Base-by-base conservation (phyloP, 2,329 filamentous ascomycete species). In the Myriosclerotinia scirpicola region DNA sequence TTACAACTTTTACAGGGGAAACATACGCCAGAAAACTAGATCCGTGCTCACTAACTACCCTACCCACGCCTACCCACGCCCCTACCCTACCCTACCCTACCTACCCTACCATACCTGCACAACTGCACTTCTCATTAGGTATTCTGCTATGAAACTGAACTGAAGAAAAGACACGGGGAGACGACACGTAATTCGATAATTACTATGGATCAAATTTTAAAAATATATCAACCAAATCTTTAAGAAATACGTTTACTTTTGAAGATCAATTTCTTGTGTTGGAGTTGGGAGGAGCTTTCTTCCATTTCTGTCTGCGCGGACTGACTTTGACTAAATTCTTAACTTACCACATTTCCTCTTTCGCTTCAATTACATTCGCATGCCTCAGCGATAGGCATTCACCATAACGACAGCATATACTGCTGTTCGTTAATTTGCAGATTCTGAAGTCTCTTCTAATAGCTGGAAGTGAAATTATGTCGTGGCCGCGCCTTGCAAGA, bases 321-420 rank as follows among this genome's bases (percentile, higher is more conserved):
- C 30, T 15, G 44, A 14, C 30, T 15, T 40, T 30, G 50, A 46
- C 40, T 46, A 20, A 48, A 38, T 34, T 36, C 20, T 55, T 36
- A 56, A 60, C 42, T 59, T 61, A 50, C 44, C 46, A 38, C 22
- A 30, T 53, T 61, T 40, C 30, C 48, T 52, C 54, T 54, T 53
- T 58, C 20, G 12, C 50, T 48, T 44, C 42, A 54, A 26, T 34
- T 59, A 53, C 17, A 46, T 53, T 71, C 72, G 74, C 64, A 77
- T 77, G 75, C 72, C 73, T 76, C 71, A 73, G 73, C 68, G 67
- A 72, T 73, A 75, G 72, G 34, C 58, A 58, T 65, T 38, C 42
- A 42, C 55, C 26, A 59, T 52, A 65, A 71, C 75, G 75, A 75
- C 75, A 75, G 75, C 75, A 71, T 67, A 59, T 59, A 64, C 69